These are phyloP conservation scores for Globisporangium irregulare DNA, from an alignment of 352 stramenopile genomes.

Conservation along the genomic window DNA sequence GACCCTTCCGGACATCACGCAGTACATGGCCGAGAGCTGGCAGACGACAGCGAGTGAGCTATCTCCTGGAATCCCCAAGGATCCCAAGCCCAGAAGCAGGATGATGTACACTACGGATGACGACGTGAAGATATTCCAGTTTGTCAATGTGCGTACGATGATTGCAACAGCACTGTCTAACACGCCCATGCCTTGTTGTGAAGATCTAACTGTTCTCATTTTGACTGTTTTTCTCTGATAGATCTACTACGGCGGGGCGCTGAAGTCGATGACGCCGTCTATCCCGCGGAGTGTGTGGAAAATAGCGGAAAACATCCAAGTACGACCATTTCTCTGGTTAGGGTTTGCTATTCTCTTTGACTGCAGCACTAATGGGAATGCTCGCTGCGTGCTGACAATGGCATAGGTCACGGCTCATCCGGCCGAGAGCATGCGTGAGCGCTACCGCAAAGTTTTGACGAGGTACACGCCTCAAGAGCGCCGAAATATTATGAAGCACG, in stretches of 20 bases:
- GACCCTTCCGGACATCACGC: conserved; percentile 24
- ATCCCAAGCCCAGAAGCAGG: conserved; percentile 5
- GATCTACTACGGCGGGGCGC: not conserved
- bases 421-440: conserved; percentile 49
- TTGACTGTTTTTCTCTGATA: not conserved
- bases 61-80: conserved; percentile 4
- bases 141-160: conserved; percentile 22
- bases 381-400: not conserved
- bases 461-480: conserved; percentile 36
- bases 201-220: not conserved
- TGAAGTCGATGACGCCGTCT: conserved; percentile 16
- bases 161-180: not conserved
- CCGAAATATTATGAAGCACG: conserved; percentile 26
- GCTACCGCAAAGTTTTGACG: conserved; percentile 43
- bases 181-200: not conserved
- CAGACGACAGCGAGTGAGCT: not conserved
- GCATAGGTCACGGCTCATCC: conserved; percentile 36
- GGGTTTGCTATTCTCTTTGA: not conserved
- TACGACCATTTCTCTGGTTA: not conserved
- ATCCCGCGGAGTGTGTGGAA: conserved; percentile 26
- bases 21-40: conserved; percentile 31
- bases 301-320: conserved; percentile 24
- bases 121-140: conserved; percentile 49
- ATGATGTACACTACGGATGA: conserved; percentile 38
- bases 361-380: not conserved